Evolutionary conservation across 2,329 filamentous ascomycete species (phyloP).

Genomic region (Exophiala calicioides): DNA sequence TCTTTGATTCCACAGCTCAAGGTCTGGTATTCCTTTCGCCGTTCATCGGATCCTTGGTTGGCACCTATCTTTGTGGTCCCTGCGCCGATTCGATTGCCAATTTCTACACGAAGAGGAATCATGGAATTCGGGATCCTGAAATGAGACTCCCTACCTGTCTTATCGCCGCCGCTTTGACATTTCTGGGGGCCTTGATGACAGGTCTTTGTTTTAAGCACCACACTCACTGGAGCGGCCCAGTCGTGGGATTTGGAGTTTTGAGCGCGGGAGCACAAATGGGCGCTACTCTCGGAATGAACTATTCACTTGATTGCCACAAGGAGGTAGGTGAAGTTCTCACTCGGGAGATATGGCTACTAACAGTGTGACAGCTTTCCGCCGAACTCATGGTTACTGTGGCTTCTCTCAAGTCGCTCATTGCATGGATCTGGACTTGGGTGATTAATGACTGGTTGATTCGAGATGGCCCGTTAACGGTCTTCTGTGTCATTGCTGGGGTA

Average conservation of each 20-base stretch:
- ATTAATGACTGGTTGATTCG: slow-evolving; percentile 8
- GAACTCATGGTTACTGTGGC: slow-evolving; percentile 10
- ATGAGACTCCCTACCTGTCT: slow-evolving; percentile 54
- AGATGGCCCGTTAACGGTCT: slow-evolving; percentile 1
- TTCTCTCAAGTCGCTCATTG: slow-evolving; percentile 1
- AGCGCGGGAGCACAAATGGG: slow-evolving; percentile 8
- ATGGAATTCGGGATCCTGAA: slow-evolving; percentile 58
- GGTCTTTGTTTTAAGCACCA: slow-evolving; percentile 3
- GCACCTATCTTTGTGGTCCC: slow-evolving; percentile 50
- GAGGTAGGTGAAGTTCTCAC: too few species aligned
- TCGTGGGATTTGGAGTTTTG: slow-evolving; percentile 3
- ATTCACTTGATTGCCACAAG: slow-evolving; percentile 11
- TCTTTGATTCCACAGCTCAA: slow-evolving; percentile 37
- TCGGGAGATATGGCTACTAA: too few species aligned
- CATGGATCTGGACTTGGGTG: slow-evolving; percentile 14
- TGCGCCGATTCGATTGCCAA: slow-evolving; percentile 37
- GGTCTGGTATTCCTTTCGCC: slow-evolving; percentile 56
- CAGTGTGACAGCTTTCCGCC: slow-evolving; percentile 5
- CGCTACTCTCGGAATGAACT: slow-evolving; percentile 8
- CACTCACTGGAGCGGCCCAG: slow-evolving; percentile 7
- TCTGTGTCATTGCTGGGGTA: neutral
- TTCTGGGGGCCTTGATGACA: slow-evolving; percentile 35
- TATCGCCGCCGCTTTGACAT: slow-evolving; percentile 57
- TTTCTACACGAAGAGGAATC: slow-evolving; percentile 51
- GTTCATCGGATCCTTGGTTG: slow-evolving; percentile 52